A percentile compares a stretch with the other conserved stretches of the same genome.
phyloP scores from a whole-genome alignment of 345 rosid species.

The Streptanthus diversifolius region DNA sequence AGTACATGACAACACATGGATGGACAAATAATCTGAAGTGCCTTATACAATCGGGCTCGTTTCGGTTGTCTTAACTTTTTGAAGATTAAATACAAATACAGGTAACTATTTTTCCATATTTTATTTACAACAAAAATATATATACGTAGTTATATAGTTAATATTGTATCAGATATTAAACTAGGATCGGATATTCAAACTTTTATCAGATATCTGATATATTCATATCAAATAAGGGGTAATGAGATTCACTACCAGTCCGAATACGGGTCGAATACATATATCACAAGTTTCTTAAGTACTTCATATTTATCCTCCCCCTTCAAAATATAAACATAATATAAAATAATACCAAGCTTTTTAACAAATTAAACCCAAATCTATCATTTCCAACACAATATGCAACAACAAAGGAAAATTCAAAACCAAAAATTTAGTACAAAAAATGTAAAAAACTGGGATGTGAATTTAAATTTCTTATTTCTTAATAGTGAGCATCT shows the following conservation, averaged over 20 bases:
- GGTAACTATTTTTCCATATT: background rate
- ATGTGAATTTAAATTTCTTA: background rate
- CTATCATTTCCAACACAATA: background rate
- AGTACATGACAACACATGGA: background rate
- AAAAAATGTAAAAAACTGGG: background rate
- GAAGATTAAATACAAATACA: background rate
- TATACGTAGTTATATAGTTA: too few species aligned
- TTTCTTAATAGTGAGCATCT: background rate
- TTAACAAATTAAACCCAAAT: background rate
- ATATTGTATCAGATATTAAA: too few species aligned
- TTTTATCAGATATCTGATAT: too few species aligned
- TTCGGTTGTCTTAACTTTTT: background rate
- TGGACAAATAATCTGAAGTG: background rate
- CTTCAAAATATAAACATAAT: background rate
- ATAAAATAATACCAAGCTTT: background rate
- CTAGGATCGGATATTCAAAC: too few species aligned
- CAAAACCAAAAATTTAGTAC: background rate
- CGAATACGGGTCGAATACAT: too few species aligned
- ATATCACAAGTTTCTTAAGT: background rate
- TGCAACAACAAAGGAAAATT: background rate
- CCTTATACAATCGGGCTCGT: background rate
- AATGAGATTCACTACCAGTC: too few species aligned
- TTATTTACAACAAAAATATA: background rate
- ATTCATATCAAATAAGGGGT: too few species aligned
- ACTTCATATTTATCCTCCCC: background rate